Base-by-base conservation (phyloP, 2,329 filamentous ascomycete species). In the Passalora sequoiae region DNA sequence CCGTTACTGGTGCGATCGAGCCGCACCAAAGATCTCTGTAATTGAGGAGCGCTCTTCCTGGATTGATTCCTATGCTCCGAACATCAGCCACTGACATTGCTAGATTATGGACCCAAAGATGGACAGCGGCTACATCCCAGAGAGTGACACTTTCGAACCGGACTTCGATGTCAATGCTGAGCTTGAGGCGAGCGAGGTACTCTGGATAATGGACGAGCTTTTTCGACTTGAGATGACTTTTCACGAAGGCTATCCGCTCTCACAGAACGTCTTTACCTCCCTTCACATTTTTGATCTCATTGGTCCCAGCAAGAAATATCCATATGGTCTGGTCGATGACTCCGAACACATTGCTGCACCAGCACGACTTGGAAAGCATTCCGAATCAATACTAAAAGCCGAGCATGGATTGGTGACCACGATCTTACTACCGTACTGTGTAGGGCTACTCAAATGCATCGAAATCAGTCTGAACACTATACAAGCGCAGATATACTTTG, bases 81-180 rank as follows among this genome's bases (percentile, higher is more conserved):
- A n/a, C 8, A 5, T 9, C 16, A 9, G n/a, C 21, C 16, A 19
- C 12, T 35, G n/a, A 37, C 22, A 15, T 37, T n/a, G n/a, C n/a
- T n/a, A 98, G 92, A 95, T 98, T 57, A 96, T 96, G 87, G 92
- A 98, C 61, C 83, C 86, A 1, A 98, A 97, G 68, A 98, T 98
- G 92, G 92, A 98, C 66, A 96, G 88, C 61, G 92, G 92, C 20
- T 89, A 84, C 53, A 72, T 94, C 5, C 75, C 80, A 15, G 79
- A 84, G 6, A 85, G 83, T 21, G 87, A 95, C 59, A 80, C 81
- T n/a, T 77, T 91, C 24, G 86, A 94, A 47, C 84, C 91, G 51
- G 77, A 85, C 38, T 61, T 61, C 39, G 54, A 61, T 37, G 55
- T 56, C 9, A 40, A 46, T 21, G 38, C 35, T 9, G 40, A 44